Evolutionary conservation across 2,329 filamentous ascomycete species (phyloP).

Genomic region (Ophiostoma piceae): DNA sequence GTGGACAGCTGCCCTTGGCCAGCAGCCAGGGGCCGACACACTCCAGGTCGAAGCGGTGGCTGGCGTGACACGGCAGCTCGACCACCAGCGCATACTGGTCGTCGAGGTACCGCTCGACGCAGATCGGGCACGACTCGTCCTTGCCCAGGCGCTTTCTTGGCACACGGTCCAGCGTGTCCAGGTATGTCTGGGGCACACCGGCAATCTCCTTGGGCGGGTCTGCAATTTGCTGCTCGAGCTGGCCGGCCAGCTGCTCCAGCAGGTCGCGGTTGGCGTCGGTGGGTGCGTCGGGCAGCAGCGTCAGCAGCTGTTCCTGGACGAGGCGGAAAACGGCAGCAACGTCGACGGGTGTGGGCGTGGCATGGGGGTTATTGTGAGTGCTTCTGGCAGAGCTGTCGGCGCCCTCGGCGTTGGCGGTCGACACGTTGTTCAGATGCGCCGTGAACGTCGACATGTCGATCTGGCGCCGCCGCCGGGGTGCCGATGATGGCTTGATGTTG

Average conservation of each 20-base stretch:
- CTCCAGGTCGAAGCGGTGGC: constrained; percentile 60
- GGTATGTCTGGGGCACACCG: constrained; percentile 55
- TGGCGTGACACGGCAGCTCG: constrained; percentile 55
- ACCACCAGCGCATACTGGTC: constrained; percentile 60
- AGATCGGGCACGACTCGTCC: constrained; percentile 58
- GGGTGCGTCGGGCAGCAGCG: constrained; percentile 46
- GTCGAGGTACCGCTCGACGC: constrained; percentile 56
- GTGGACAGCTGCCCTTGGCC: constrained; percentile 59
- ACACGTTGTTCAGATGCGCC: constrained; percentile 52
- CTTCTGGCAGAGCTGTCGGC: neutral
- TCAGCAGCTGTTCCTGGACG: constrained; percentile 54
- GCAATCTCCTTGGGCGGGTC: constrained; percentile 47
- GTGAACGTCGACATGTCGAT: constrained; percentile 61
- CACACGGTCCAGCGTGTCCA: constrained; percentile 57
- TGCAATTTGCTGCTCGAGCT: constrained; percentile 48
- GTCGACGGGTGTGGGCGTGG: constrained; percentile 56
- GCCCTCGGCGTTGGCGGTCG: constrained; percentile 33
- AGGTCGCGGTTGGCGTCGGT: constrained; percentile 45
- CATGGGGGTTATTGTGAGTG: constrained; percentile 47
- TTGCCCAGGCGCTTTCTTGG: constrained; percentile 44
- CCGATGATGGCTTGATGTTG: constrained; percentile 48
- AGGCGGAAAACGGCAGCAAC: constrained; percentile 53
- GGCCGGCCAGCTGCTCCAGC: constrained; percentile 45
- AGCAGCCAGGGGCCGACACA: constrained; percentile 62
- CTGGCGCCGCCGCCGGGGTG: constrained; percentile 45